These are phyloP conservation scores for Ceratocystis huliohia DNA, from an alignment of 2,329 filamentous ascomycete genomes.

Conservation along the genomic window DNA sequence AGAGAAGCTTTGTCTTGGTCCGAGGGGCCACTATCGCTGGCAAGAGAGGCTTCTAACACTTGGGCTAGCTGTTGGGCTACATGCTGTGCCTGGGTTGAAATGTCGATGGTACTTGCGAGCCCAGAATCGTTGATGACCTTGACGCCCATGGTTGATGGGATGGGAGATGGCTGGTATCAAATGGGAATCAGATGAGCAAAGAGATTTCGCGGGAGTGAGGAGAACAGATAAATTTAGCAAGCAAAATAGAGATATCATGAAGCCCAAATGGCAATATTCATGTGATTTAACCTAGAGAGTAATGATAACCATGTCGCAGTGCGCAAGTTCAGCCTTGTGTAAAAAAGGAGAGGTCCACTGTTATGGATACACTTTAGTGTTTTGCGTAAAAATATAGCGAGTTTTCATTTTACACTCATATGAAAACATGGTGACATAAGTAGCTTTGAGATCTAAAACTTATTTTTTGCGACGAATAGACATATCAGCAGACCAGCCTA, in stretches of 20 bases:
- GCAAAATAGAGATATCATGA: no score
- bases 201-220: not conserved
- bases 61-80: conserved; percentile 57
- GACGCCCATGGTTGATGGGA: not conserved
- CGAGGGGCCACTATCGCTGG: conserved; percentile 32
- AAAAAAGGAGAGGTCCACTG: not conserved
- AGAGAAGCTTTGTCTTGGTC: not conserved
- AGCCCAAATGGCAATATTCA: not conserved
- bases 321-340: not conserved
- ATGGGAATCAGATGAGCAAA: not conserved
- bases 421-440: no score
- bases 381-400: no score
- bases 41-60: conserved; percentile 34
- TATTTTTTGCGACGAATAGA: no score
- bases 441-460: no score
- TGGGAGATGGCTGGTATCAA: not conserved
- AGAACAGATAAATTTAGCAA: no score
- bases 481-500: no score
- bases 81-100: conserved; percentile 58
- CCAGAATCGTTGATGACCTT: conserved; percentile 32
- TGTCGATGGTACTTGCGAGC: conserved; percentile 55
- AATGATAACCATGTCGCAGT: no score
- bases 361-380: not conserved
- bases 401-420: no score
- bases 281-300: no score